Conservation (phyloP, 805 yeast genomes). For the Geotrichum ghanense region DNA sequence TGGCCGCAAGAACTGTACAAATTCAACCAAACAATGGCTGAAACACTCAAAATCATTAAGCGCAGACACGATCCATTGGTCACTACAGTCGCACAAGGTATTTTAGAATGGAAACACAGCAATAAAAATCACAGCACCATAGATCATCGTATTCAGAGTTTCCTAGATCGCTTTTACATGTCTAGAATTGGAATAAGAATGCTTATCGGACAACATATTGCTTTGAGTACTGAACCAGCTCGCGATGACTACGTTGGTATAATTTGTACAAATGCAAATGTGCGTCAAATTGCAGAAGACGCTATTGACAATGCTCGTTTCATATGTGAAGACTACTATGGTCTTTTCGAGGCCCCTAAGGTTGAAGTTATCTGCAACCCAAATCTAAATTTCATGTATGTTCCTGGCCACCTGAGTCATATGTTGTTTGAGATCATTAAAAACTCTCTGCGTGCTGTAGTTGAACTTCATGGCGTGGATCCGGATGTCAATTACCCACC, state of each 20-base stretch:
- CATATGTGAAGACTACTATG: slow-evolving; percentile 86
- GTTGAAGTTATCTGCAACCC: slow-evolving; percentile 69
- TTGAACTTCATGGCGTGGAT: slow-evolving; percentile 60
- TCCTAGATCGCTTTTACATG: slow-evolving; percentile 80
- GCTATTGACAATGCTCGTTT: slow-evolving; percentile 86
- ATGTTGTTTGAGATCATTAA: slow-evolving; percentile 84
- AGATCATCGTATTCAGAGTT: slow-evolving; percentile 65
- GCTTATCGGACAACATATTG: slow-evolving; percentile 88
- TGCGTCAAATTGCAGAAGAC: slow-evolving; percentile 71
- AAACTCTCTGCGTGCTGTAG: slow-evolving; percentile 80
- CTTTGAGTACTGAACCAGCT: slow-evolving; percentile 56
- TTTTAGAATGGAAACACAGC: slow-evolving; percentile 72
- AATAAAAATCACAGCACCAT: slow-evolving; percentile 36
- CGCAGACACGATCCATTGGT: slow-evolving; percentile 87
- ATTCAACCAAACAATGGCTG: slow-evolving; percentile 58
- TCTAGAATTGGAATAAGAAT: slow-evolving; percentile 84
- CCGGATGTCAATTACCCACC: slow-evolving; percentile 68
- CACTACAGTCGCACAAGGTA: slow-evolving; percentile 91
- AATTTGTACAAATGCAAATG: slow-evolving; percentile 74
- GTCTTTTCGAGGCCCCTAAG: slow-evolving; percentile 74
- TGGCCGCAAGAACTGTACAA: slow-evolving; percentile 69
- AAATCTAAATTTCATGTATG: slow-evolving; percentile 76
- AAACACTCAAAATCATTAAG: slow-evolving; percentile 59
- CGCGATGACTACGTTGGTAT: slow-evolving; percentile 73
- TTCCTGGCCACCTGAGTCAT: slow-evolving; percentile 85